Conservation (phyloP, 352 stramenopile genomes). For the Globisporangium viniferum region DNA sequence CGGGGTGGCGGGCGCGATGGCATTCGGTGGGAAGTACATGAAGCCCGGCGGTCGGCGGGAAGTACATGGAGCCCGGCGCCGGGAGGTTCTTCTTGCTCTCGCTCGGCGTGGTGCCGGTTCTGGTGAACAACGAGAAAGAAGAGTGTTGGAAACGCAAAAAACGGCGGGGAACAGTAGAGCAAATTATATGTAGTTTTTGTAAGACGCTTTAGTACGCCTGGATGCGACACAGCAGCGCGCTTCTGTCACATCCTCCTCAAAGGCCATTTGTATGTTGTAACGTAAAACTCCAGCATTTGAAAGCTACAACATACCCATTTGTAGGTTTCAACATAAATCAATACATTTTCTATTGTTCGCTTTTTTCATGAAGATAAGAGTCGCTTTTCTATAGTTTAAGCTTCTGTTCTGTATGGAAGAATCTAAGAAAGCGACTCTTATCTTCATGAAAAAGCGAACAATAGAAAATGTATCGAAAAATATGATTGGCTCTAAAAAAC, state of each 20-base stretch:
- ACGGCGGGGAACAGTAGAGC: not conserved
- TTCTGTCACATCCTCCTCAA: not conserved
- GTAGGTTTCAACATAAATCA: too few relatives aligned
- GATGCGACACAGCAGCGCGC: not conserved
- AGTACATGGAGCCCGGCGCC: conserved; percentile 44
- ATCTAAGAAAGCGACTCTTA: too few relatives aligned
- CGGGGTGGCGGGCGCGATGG: conserved; percentile 13
- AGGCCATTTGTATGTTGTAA: too few relatives aligned
- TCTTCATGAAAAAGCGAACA: too few relatives aligned
- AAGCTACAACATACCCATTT: too few relatives aligned
- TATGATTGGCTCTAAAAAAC: too few relatives aligned
- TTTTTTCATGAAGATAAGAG: too few relatives aligned
- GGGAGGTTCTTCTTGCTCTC: conserved; percentile 43
- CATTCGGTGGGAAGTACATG: conserved; percentile 44
- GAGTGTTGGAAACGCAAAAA: not conserved
- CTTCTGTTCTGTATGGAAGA: too few relatives aligned
- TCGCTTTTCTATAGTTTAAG: too few relatives aligned
- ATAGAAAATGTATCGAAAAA: too few relatives aligned
- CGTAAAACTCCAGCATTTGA: too few relatives aligned
- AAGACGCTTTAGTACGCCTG: not conserved
- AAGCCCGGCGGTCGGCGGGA: conserved; percentile 32
- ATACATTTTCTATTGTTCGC: too few relatives aligned
- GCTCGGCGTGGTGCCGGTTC: conserved; percentile 16
- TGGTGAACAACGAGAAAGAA: not conserved
- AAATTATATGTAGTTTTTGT: not conserved